A percentile compares a stretch with the other conserved stretches of the same genome.
Conservation (phyloP, 2,329 filamentous ascomycete genomes). For the Nannizziopsis barbatae region DNA sequence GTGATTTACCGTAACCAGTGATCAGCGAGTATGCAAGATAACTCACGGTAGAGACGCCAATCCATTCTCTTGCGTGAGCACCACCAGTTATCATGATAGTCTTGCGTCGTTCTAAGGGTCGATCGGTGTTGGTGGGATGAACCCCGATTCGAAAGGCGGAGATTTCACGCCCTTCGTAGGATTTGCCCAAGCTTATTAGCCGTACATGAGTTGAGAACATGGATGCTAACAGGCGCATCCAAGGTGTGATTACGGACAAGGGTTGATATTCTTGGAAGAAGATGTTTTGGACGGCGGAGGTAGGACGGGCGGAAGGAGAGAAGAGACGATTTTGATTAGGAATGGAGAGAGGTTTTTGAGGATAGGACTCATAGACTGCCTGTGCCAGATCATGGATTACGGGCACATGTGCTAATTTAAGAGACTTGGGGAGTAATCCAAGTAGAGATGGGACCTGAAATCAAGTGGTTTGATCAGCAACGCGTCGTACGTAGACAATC, state of each 20-base stretch:
- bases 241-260: constrained; percentile 69
- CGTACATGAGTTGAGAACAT: constrained; percentile 77
- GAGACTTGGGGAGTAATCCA: constrained; percentile 60
- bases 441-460: constrained; percentile 58
- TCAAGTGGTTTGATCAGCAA: constrained; percentile 7
- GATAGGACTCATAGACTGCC: constrained; percentile 66
- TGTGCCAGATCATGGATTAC: constrained; percentile 71
- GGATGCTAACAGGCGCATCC: constrained; percentile 80
- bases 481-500: background rate
- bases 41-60: constrained; percentile 79
- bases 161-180: constrained; percentile 79
- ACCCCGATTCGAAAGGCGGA: constrained; percentile 66
- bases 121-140: constrained; percentile 38
- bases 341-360: constrained; percentile 32
- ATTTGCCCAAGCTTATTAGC: constrained; percentile 66
- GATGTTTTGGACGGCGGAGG: constrained; percentile 45
- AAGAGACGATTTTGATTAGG: constrained; percentile 20
- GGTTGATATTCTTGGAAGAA: constrained; percentile 94
- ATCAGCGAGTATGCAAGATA: constrained; percentile 85
- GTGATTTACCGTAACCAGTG: constrained; percentile 63
- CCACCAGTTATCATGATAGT: constrained; percentile 76
- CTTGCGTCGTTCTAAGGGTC: constrained; percentile 46
- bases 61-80: constrained; percentile 93
- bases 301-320: constrained; percentile 24
- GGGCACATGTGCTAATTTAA: constrained; percentile 60